These are phyloP conservation scores for Melaleuca alternifolia DNA, from an alignment of 345 rosid genomes.

Conservation along the genomic window DNA sequence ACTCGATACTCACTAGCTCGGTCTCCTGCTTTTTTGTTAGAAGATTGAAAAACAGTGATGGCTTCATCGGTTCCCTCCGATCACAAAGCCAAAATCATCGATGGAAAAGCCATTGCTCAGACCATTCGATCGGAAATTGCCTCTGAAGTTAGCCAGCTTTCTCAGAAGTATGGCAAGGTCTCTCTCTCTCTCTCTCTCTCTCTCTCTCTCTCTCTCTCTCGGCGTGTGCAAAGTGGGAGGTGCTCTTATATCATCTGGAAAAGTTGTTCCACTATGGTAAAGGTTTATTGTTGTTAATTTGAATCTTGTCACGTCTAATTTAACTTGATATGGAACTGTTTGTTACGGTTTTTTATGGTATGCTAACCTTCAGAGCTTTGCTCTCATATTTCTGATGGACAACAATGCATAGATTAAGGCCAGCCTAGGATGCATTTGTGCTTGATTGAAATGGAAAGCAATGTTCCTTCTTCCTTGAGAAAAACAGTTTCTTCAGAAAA, in stretches of 20 bases:
- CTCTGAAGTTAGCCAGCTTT: slow-evolving; percentile 51
- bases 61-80: slow-evolving; percentile 31
- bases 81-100: slow-evolving; percentile 51
- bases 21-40: neutral
- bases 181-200: neutral
- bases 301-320: neutral
- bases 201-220: neutral
- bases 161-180: slow-evolving; percentile 67
- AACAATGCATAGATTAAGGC: neutral
- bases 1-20: neutral
- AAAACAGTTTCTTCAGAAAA: neutral
- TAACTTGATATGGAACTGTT: neutral
- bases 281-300: neutral
- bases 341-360: neutral
- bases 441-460: neutral
- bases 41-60: slow-evolving; percentile 12
- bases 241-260: neutral
- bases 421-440: neutral
- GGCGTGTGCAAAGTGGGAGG: no score
- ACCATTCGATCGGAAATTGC: slow-evolving; percentile 80
- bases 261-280: neutral
- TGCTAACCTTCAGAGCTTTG: neutral
- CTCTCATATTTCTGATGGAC: neutral
- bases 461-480: neutral
- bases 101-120: slow-evolving; percentile 68